Percentiles rank a stretch among this genome's conserved stretches.
Conservation (phyloP, 148 eudicot species). For the Amaranthus palmeri region DNA sequence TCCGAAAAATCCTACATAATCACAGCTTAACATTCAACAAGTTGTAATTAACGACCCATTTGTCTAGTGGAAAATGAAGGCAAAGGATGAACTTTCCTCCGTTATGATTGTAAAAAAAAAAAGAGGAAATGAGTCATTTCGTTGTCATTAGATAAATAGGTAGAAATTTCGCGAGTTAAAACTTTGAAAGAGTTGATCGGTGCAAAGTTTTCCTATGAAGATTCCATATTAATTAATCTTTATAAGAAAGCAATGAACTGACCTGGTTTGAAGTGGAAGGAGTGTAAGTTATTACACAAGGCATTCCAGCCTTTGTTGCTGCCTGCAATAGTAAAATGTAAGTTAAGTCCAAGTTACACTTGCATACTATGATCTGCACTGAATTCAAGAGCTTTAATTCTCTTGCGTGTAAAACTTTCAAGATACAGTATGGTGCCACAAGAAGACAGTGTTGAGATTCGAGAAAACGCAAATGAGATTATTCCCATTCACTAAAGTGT, state of each 20-base stretch:
- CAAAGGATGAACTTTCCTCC: too few relatives aligned
- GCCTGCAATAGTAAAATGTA: constrained; percentile 45
- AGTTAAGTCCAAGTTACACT: background rate
- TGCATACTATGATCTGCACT: background rate
- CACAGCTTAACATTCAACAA: too few relatives aligned
- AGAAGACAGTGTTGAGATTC: too few relatives aligned
- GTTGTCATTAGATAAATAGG: too few relatives aligned
- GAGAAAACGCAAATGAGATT: too few relatives aligned
- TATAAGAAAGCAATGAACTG: background rate
- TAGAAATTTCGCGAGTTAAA: background rate
- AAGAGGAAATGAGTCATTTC: too few relatives aligned
- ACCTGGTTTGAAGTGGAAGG: constrained; percentile 87
- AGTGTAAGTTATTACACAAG: constrained; percentile 76
- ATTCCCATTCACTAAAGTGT: too few relatives aligned
- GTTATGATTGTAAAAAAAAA: too few relatives aligned
- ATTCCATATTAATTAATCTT: background rate
- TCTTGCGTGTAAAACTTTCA: background rate
- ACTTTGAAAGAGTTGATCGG: background rate
- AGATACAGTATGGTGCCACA: too few relatives aligned
- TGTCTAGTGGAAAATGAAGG: too few relatives aligned
- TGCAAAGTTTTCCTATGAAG: background rate
- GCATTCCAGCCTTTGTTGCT: constrained; percentile 84
- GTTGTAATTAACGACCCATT: too few relatives aligned
- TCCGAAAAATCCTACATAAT: constrained; percentile 61
- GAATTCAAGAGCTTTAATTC: background rate